A percentile compares a stretch with the other conserved stretches of the same genome.
phyloP scores from a whole-genome alignment of 768 basidiomycete genomes.

The Suillus cothurnatus region DNA sequence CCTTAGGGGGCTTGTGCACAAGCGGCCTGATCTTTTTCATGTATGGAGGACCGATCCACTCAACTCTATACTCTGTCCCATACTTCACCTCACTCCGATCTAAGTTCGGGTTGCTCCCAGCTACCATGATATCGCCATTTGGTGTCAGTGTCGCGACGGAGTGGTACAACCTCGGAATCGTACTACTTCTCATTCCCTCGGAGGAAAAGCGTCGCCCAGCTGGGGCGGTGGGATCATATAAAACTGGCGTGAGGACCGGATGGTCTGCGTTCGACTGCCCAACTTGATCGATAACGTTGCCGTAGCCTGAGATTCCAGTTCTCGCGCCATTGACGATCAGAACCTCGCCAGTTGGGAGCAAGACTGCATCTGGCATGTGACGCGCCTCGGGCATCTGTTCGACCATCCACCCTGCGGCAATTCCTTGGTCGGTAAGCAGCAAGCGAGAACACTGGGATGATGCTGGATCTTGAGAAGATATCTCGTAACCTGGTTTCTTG shows the following conservation, averaged over 20 bases:
- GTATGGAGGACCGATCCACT: constrained; percentile 85
- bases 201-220: constrained; percentile 59
- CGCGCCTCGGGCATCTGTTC: constrained; percentile 77
- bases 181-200: constrained; percentile 60
- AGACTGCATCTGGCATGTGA: constrained; percentile 78
- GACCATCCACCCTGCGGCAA: constrained; percentile 68
- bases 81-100: constrained; percentile 73
- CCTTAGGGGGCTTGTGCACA: constrained; percentile 37
- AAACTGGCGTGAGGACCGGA: constrained; percentile 65
- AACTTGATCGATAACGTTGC: constrained; percentile 67
- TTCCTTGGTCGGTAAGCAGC: constrained; percentile 63
- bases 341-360: constrained; percentile 76
- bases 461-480: constrained; percentile 74
- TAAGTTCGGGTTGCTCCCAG: constrained; percentile 83
- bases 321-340: constrained; percentile 77
- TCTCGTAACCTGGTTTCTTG: constrained; percentile 53
- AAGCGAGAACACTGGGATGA: constrained; percentile 75
- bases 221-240: constrained; percentile 64
- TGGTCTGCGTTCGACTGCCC: constrained; percentile 80
- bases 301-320: constrained; percentile 77
- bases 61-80: constrained; percentile 87
- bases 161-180: constrained; percentile 78
- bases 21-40: constrained; percentile 62
- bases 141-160: constrained; percentile 83
- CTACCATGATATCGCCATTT: constrained; percentile 70